Percentiles rank a stretch among this genome's conserved stretches.
phyloP scores from a whole-genome alignment of 176 grass and related monocot genomes.

The Carex pumila region DNA sequence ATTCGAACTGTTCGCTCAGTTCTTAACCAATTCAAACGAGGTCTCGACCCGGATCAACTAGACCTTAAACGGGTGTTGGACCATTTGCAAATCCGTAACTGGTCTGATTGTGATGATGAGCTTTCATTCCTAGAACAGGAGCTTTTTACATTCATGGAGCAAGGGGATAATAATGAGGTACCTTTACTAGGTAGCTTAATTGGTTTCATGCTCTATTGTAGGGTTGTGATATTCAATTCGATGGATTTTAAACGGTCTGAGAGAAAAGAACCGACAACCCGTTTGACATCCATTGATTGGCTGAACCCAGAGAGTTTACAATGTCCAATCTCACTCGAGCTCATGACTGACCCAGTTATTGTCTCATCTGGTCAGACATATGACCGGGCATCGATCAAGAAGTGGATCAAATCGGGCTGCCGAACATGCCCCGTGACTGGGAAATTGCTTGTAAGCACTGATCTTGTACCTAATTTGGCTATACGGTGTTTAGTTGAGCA shows the following conservation, averaged over 20 bases:
- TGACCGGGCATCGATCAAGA: slow-evolving; percentile 63
- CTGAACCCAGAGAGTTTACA: slow-evolving; percentile 48
- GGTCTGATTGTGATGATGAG: slow-evolving; percentile 79
- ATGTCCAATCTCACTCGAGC: slow-evolving; percentile 81
- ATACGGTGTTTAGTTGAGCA: slow-evolving; percentile 44
- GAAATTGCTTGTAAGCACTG: slow-evolving; percentile 38
- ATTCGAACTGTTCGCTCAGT: slow-evolving; percentile 44
- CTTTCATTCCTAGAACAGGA: slow-evolving; percentile 43
- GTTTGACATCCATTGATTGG: slow-evolving; percentile 37
- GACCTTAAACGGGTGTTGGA: slow-evolving; percentile 47
- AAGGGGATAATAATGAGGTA: slow-evolving; percentile 12
- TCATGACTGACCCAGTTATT: slow-evolving; percentile 84
- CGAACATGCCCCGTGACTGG: slow-evolving; percentile 73
- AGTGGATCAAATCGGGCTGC: slow-evolving; percentile 61
- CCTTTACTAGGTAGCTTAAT: slow-evolving; percentile 34
- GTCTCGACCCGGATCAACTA: slow-evolving; percentile 31
- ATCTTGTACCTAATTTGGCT: slow-evolving; percentile 57
- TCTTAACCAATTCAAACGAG: slow-evolving; percentile 51
- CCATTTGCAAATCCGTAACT: slow-evolving; percentile 43
- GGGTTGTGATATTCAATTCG: slow-evolving; percentile 53
- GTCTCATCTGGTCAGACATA: slow-evolving; percentile 82
- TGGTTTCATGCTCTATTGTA: slow-evolving; percentile 71
- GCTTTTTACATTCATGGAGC: slow-evolving; percentile 21
- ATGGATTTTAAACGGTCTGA: slow-evolving; percentile 23
- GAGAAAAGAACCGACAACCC: neutral